Conservation (phyloP, 2,329 filamentous ascomycete species). For the Aspergillus pseudoglaucus region DNA sequence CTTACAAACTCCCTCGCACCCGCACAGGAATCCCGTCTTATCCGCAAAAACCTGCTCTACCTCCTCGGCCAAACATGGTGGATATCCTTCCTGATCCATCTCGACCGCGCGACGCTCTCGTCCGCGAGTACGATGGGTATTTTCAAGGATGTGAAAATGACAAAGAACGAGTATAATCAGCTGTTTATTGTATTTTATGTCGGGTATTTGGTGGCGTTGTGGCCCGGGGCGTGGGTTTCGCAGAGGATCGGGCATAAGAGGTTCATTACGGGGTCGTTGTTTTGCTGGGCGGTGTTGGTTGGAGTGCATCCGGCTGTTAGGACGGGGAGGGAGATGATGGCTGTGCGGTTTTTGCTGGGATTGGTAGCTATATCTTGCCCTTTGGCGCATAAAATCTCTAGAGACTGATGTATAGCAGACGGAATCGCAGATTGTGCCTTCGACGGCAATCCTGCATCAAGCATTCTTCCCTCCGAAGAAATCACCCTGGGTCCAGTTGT, state of each 20-base stretch:
- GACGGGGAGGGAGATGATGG: slow-evolving; percentile 7
- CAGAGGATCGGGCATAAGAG: slow-evolving; percentile 5
- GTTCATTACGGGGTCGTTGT: slow-evolving; percentile 5
- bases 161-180: slow-evolving; percentile 6
- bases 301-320: slow-evolving; percentile 3
- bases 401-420: slow-evolving; percentile 10
- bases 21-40: slow-evolving; percentile 1
- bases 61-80: slow-evolving; percentile 7
- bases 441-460: slow-evolving; percentile 23
- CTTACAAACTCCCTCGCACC: background rate
- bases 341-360: slow-evolving; percentile 4
- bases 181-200: slow-evolving; percentile 9
- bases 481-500: slow-evolving; percentile 22
- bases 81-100: slow-evolving; percentile 7
- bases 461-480: slow-evolving; percentile 23
- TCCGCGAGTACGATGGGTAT: slow-evolving; percentile 8
- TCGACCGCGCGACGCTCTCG: slow-evolving; percentile 6
- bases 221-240: slow-evolving; percentile 6
- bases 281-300: slow-evolving; percentile 5
- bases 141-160: slow-evolving; percentile 6
- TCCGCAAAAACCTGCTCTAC: slow-evolving; percentile 6
- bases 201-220: slow-evolving; percentile 6
- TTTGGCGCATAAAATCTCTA: too few species aligned
- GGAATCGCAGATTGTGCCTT: slow-evolving; percentile 21
- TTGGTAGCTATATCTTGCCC: too few species aligned